Conservation (phyloP, 2,329 filamentous ascomycete genomes). For the Orbilia quercus region DNA sequence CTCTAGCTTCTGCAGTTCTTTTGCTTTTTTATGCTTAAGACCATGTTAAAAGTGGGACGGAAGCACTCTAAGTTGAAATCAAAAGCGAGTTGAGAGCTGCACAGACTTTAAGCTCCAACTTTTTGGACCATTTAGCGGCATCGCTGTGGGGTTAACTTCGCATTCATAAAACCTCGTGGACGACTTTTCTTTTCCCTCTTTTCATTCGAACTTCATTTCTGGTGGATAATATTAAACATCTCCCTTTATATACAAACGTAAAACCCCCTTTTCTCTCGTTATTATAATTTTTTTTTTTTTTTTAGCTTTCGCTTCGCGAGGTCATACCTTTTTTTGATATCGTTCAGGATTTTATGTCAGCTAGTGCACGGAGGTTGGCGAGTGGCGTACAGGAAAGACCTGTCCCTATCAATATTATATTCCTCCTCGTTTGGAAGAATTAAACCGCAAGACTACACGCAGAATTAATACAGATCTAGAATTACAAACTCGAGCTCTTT, state of each 20-base stretch:
- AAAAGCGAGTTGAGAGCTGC: too few species aligned
- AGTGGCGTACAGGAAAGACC: slow-evolving; percentile 34
- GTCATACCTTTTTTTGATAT: slow-evolving; percentile 52
- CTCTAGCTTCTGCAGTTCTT: slow-evolving; percentile 38
- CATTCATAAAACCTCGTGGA: slow-evolving; percentile 42
- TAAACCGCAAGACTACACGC: too few species aligned
- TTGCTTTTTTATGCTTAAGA: slow-evolving; percentile 2
- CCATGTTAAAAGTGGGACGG: slow-evolving; percentile 41
- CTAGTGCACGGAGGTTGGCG: slow-evolving; percentile 54
- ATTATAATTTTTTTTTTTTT: too few species aligned
- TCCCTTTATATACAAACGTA: slow-evolving; percentile 37
- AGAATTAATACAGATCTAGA: too few species aligned
- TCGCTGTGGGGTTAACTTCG: slow-evolving; percentile 39
- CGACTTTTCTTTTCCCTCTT: slow-evolving; percentile 7
- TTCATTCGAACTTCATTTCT: not conserved
- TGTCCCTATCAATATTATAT: slow-evolving; percentile 1
- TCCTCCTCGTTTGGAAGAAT: slow-evolving; percentile 1
- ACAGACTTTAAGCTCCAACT: slow-evolving; percentile 5
- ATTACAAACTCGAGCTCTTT: too few species aligned
- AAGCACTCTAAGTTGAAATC: slow-evolving; percentile 22
- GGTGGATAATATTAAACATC: slow-evolving; percentile 1
- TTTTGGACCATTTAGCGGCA: slow-evolving; percentile 1
- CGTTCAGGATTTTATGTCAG: slow-evolving; percentile 51
- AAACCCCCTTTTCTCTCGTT: slow-evolving; percentile 34
- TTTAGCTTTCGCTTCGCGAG: slow-evolving; percentile 21